Percentiles rank a stretch among this genome's conserved stretches.
These are phyloP conservation scores for Populus alba DNA, from an alignment of 345 rosid genomes.

Conservation along the genomic window DNA sequence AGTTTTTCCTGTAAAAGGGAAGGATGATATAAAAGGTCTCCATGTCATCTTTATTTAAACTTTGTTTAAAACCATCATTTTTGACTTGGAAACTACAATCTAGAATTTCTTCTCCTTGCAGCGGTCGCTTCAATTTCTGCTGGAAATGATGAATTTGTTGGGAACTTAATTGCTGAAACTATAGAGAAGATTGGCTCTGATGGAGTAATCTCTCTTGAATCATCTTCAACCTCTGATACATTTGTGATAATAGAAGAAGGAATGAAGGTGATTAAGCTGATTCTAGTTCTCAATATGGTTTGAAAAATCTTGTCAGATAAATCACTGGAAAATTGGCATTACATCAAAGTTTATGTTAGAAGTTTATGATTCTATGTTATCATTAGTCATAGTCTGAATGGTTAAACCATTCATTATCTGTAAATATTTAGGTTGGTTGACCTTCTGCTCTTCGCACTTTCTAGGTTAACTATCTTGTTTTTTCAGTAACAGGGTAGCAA, in stretches of 20 bases:
- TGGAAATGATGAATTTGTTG: constrained; percentile 78
- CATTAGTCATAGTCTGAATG: neutral
- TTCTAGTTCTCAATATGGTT: constrained; percentile 8
- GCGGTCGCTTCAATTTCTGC: constrained; percentile 92
- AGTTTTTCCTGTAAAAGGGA: constrained; percentile 65
- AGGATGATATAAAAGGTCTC: constrained; percentile 62
- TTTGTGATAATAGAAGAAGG: constrained; percentile 77
- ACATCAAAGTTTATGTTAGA: neutral
- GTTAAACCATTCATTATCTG: neutral
- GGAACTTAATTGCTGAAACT: constrained; percentile 66
- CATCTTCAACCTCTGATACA: constrained; percentile 72
- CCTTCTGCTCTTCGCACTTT: neutral
- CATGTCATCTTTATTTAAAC: neutral
- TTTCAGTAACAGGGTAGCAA: neutral
- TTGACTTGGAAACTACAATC: neutral
- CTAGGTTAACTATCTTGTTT: neutral
- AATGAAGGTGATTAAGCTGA: constrained; percentile 52
- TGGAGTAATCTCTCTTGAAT: constrained; percentile 76
- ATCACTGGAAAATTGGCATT: neutral
- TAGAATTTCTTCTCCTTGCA: constrained; percentile 19
- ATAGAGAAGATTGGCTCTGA: constrained; percentile 76
- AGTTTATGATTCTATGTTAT: neutral
- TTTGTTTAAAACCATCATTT: neutral
- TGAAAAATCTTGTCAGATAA: neutral
- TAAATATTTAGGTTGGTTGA: constrained; percentile 1